Conservation (phyloP, 768 basidiomycete species). For the Suillus cothurnatus region DNA sequence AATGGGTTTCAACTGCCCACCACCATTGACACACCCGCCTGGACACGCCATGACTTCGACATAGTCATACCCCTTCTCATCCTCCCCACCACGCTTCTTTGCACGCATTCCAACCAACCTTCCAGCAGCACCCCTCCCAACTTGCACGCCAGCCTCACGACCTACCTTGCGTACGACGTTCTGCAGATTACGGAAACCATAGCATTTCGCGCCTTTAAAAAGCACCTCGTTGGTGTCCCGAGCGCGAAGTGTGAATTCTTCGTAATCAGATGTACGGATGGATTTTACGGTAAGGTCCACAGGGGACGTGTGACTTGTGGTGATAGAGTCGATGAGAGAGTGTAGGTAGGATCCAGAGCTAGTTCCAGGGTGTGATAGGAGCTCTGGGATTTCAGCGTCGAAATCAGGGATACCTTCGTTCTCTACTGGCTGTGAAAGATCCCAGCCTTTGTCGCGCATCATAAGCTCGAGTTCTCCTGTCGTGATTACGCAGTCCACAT, state of each 20-base stretch:
- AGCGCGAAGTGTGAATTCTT: constrained; percentile 63
- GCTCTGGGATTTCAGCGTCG: constrained; percentile 57
- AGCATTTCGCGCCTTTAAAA: constrained; percentile 94
- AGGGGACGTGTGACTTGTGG: constrained; percentile 41
- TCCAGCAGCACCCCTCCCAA: constrained; percentile 71
- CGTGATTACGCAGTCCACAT: constrained; percentile 97
- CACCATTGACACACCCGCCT: constrained; percentile 95
- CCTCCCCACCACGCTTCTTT: constrained; percentile 37
- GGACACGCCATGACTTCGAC: constrained; percentile 99
- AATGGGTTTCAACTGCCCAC: constrained; percentile 62
- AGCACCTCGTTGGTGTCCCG: constrained; percentile 57
- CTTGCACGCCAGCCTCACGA: constrained; percentile 76
- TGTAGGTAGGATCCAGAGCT: constrained; percentile 94
- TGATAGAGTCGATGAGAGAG: constrained; percentile 64
- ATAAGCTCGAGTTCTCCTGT: constrained; percentile 92
- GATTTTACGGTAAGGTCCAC: constrained; percentile 55
- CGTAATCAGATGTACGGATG: constrained; percentile 76
- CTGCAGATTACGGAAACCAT: constrained; percentile 96
- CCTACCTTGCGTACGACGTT: constrained; percentile 94
- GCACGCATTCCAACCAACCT: constrained; percentile 32
- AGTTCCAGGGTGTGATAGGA: constrained; percentile 78
- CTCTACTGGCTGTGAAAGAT: constrained; percentile 59
- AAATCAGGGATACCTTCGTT: constrained; percentile 44
- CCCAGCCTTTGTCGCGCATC: constrained; percentile 81
- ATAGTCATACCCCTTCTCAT: constrained; percentile 73